These are phyloP conservation scores for Byssochlamys sp. DNA, from an alignment of 2,329 filamentous ascomycete species.

Conservation along the genomic window DNA sequence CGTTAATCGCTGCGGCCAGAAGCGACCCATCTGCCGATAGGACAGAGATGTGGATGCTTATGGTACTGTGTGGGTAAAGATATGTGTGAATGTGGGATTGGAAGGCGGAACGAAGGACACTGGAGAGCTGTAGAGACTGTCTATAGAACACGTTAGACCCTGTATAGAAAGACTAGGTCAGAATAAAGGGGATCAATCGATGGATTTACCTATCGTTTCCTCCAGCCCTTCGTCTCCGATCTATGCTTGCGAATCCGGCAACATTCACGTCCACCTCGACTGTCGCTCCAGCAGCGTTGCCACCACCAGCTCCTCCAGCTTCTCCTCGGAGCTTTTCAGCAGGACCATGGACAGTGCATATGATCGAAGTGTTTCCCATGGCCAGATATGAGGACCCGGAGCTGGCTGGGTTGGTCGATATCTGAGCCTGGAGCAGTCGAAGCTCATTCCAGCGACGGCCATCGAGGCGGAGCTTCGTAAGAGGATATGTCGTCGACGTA, in stretches of 20 bases:
- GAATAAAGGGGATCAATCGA: neutral
- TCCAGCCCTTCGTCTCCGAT: constrained; percentile 62
- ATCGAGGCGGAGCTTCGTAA: constrained; percentile 73
- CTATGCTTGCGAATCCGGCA: constrained; percentile 78
- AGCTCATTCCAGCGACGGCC: constrained; percentile 95
- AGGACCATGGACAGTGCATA: constrained; percentile 83
- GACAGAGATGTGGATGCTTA: constrained; percentile 74
- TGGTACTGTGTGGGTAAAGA: constrained; percentile 78
- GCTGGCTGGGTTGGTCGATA: constrained; percentile 82
- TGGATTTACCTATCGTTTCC: constrained; percentile 64
- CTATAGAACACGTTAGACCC: constrained; percentile 35
- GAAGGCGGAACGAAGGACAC: constrained; percentile 69
- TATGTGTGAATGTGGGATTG: constrained; percentile 70
- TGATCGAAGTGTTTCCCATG: constrained; percentile 94
- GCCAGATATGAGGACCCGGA: constrained; percentile 90
- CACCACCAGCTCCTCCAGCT: constrained; percentile 36
- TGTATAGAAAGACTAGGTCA: neutral
- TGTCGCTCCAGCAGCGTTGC: constrained; percentile 48
- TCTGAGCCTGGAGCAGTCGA: constrained; percentile 74
- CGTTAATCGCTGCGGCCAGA: constrained; percentile 82
- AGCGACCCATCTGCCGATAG: constrained; percentile 83
- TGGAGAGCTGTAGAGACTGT: constrained; percentile 52
- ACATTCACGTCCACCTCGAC: constrained; percentile 75
- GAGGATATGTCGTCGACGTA: constrained; percentile 78
- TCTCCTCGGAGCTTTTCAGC: constrained; percentile 54